Evolutionary conservation across 2,329 filamentous ascomycete species (phyloP), one percentile per base, ranked within the genome.

Genomic region (Ophiocordyceps camponoti-rufipedis): DNA sequence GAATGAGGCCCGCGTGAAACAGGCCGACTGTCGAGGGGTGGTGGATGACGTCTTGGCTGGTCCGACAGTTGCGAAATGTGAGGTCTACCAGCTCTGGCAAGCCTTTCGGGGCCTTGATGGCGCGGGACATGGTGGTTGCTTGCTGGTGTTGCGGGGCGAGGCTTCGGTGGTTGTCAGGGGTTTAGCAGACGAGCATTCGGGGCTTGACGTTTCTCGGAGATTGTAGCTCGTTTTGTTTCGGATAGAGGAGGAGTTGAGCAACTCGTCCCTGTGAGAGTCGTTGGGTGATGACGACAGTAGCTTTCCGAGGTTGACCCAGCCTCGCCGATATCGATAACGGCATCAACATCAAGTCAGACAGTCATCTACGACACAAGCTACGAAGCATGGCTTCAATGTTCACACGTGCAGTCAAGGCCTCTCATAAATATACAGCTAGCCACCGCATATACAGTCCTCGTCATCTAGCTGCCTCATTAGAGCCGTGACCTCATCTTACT

Each of bases 1-100:
- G 65, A 31, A 67, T 57, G 19, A 60, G 58, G 50, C 64, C 60
- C 41, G 67, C 60, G 38, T 56, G 58, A 42, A 77, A 54, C 43
- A 75, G 50, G 5, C 67, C 58, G 41, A 70, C 74, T 47, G 74
- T 66, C 3, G 72, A 75, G 41, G 70, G 65, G 54, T 69, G 77
- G 53, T 71, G 76, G 43, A 62, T 63, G 45, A 78, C 55, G 48
- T 75, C 69, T 45, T 69, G 69, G 46, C 58, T 65, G 11, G 60
- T 55, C 11, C 60, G 62, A 16, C 74, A 73, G 42, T 63, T 66
- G 45, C 57, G 53, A 53, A 77, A 77, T 3, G 69, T 61, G 1
- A 62, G 47, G 44, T 62, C 66, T 47, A 77, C 71, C 13, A 77
- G 65, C 2, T 65, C 62, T 1, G 71, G 71, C 1, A 78, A 65